Evolutionary conservation across 306 rosid species (phyloP), one percentile per base, ranked within the genome.

Genomic region (Ormosia semicastrata): DNA sequence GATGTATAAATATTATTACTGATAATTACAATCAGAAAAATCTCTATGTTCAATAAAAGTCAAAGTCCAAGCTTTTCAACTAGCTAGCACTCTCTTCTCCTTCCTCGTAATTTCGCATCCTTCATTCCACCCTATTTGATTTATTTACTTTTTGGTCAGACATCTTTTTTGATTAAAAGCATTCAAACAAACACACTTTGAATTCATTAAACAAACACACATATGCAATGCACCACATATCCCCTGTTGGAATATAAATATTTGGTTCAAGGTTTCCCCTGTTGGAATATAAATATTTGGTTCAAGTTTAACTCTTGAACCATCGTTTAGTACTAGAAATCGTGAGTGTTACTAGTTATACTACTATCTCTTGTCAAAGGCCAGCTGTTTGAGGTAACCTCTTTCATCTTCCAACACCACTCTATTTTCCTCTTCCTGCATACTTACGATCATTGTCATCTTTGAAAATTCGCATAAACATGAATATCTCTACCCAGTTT

Each of bases 361-460:
- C 3, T 72, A 17, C 15, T 37, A 17, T 58, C 64, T 34, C 34
- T 67, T 43, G n/a, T 14, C 68, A n/a, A 24, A 6, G 39, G 30
- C 58, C 43, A 18, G 14, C 63, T 80, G 6, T 72, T 30, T 81
- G 18, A 73, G 80, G 85, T 77, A 50, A 14, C n/a, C 24, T 47
- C 36, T 34, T 62, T 63, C 52, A 64, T 49, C 8, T 76, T 44
- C 67, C 71, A 71, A 4, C 8, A 4, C 33, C 47, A 71, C 49
- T 71, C 49, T 71, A 34, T 9, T 71, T 71, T 54, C 52, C 47
- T 34, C 37, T 72, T 15, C 6, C n/a, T 14, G 4, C 63, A 33
- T 7, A 14, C 24, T 24, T 24, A 24, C 24, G 24, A 24, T 24
- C 24, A 24, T 24, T 24, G 24, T 24, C 24, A 24, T 24, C 24